Base-by-base conservation (phyloP, 2,329 filamentous ascomycete genomes). In the Annulohypoxylon truncatum region DNA sequence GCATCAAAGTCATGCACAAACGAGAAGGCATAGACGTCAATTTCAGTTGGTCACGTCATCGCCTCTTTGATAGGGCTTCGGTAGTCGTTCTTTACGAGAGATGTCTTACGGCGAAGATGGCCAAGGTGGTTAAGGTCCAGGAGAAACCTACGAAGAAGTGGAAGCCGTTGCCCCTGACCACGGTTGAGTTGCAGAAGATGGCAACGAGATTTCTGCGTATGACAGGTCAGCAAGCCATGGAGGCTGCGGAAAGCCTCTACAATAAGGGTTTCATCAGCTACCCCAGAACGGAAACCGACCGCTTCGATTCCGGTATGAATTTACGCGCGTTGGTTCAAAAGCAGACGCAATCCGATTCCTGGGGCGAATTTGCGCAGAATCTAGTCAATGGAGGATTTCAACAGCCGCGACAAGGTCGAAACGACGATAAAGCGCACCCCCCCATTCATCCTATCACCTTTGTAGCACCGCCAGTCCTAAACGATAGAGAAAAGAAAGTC, bases 241-340 rank as follows among this genome's bases (percentile, higher is more conserved):
- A 86, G 51, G 84, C 91, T 22, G 96, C 96, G 3, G 96, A 99
- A 78, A 83, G 84, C 4, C 86, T 99, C 1, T 99, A 99, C 82
- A 94, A 94, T 50, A 94, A 92, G 78, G 96, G 96, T 0, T 98
- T 94, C 80, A 97, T 99, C 79, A 97, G 94, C 78, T 99, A 99
- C 79, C 96, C 96, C 1, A 90, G 96, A 79, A 99, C 96, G 0
- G 96, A 99, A 79, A 99, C 96, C 0, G 96, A 99, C 78, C 92
- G 95, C 29, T 99, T 98, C 75, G 94, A 97, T 74, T 89, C 88
- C 73, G 95, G 87, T 3, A 97, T 98, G 82, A 90, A 98, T 76
- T 84, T 99, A 18, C 88, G 87, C 67, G 87, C 85, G 20, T 82
- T 99, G 7, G 87, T 97, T 15, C 88, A 92, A 73, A 97, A 96